These are phyloP conservation scores for Aspergillus pseudoglaucus DNA, from an alignment of 2,329 filamentous ascomycete species.

Conservation along the genomic window DNA sequence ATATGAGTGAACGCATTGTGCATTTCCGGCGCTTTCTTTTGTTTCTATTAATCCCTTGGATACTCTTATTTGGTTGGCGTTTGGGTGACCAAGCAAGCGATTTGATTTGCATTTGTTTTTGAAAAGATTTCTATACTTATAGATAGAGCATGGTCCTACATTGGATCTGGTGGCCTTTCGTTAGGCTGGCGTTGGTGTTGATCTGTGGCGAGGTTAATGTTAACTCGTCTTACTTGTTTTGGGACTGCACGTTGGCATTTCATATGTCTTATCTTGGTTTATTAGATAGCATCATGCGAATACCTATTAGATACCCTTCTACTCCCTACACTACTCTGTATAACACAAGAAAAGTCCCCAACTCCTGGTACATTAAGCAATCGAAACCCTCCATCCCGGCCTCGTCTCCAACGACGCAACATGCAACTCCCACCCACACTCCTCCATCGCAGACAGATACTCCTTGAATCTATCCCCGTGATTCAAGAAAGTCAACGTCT, in stretches of 20 bases:
- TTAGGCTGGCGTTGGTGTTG: background rate
- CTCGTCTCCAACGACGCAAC: constrained; percentile 61
- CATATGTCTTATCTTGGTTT: no score
- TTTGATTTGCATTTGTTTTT: constrained; percentile 4
- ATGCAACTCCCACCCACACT: constrained; percentile 61
- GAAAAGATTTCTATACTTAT: background rate
- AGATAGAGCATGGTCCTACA: background rate
- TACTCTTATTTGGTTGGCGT: constrained; percentile 7
- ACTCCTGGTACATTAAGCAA: background rate
- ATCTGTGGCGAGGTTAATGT: background rate
- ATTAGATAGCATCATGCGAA: no score
- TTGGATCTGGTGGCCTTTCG: background rate
- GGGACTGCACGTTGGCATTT: no score
- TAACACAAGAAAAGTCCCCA: background rate
- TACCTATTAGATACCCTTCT: background rate
- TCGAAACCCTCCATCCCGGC: constrained; percentile 39
- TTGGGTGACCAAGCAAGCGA: constrained; percentile 10
- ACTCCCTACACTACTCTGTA: background rate
- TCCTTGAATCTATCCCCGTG: constrained; percentile 38
- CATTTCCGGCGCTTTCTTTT: constrained; percentile 8
- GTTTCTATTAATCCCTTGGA: constrained; percentile 4
- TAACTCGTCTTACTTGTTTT: no score
- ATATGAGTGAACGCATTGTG: constrained; percentile 17
- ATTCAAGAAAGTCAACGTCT: constrained; percentile 38
- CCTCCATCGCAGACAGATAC: constrained; percentile 36